These are phyloP conservation scores for Gracilaria domingensis DNA, from an alignment of 23 red algal species.

Conservation along the genomic window DNA sequence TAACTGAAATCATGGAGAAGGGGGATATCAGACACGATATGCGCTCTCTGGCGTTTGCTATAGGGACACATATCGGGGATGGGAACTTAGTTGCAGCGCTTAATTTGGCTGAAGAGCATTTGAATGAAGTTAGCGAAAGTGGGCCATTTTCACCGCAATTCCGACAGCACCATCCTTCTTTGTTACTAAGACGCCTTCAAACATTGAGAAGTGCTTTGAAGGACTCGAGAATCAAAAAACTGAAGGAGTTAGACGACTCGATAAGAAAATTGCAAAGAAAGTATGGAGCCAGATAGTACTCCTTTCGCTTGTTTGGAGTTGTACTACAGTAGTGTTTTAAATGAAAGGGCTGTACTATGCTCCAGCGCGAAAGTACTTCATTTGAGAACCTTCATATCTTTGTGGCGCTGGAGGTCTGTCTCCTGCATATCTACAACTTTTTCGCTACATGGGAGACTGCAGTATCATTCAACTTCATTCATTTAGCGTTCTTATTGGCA, in stretches of 20 bases:
- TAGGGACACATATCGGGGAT: slow-evolving; percentile 58
- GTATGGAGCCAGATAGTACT: not conserved
- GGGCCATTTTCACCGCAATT: not conserved
- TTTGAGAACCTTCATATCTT: too few relatives aligned
- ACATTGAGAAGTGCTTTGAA: slow-evolving; percentile 43
- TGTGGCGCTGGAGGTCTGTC: too few relatives aligned
- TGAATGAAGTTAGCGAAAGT: not conserved
- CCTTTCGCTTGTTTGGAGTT: too few relatives aligned
- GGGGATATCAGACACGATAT: slow-evolving; percentile 49
- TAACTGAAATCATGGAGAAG: slow-evolving; percentile 37
- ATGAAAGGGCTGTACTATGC: too few relatives aligned
- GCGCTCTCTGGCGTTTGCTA: slow-evolving; percentile 46
- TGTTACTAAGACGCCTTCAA: slow-evolving; percentile 27
- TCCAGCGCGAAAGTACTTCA: too few relatives aligned
- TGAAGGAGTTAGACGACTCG: slow-evolving; percentile 39
- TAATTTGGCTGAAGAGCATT: slow-evolving; percentile 16
- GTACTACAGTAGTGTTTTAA: too few relatives aligned
- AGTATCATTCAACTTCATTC: too few relatives aligned
- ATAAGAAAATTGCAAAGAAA: not conserved
- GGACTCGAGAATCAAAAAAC: slow-evolving; percentile 34
- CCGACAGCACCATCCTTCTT: slow-evolving; percentile 31
- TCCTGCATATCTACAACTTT: too few relatives aligned
- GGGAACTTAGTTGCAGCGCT: slow-evolving; percentile 55
- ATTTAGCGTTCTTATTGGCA: too few relatives aligned
- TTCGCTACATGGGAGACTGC: too few relatives aligned